phyloP scores from a whole-genome alignment of 1,284 basidiomycete species.

The Sporisorium sorghi region DNA sequence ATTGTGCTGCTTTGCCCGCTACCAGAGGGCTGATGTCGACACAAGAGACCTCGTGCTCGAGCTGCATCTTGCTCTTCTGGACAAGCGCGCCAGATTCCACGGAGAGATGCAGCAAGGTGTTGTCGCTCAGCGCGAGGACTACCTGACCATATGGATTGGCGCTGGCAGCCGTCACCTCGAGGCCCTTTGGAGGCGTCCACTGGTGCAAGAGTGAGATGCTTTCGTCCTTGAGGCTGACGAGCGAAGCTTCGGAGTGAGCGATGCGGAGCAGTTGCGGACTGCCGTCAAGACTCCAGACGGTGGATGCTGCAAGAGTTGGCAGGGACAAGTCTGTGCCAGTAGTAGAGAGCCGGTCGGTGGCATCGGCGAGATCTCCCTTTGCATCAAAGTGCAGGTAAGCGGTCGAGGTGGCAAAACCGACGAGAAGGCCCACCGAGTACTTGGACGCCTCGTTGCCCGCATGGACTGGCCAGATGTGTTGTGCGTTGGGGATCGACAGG shows the following conservation, averaged over 20 bases:
- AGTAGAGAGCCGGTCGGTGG: slow-evolving; percentile 21
- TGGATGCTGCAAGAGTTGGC: slow-evolving; percentile 24
- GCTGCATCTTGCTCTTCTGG: slow-evolving; percentile 10
- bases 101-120: slow-evolving; percentile 74
- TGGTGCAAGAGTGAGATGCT: slow-evolving; percentile 3
- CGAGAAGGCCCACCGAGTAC: slow-evolving; percentile 27
- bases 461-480: slow-evolving; percentile 38
- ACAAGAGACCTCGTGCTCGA: slow-evolving; percentile 64
- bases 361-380: slow-evolving; percentile 35
- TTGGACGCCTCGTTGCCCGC: slow-evolving; percentile 11
- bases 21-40: slow-evolving; percentile 66
- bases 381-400: slow-evolving; percentile 30
- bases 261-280: slow-evolving; percentile 18
- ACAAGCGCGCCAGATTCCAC: slow-evolving; percentile 70
- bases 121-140: slow-evolving; percentile 76
- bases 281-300: slow-evolving; percentile 2
- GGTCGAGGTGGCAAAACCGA: slow-evolving; percentile 33
- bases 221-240: slow-evolving; percentile 19
- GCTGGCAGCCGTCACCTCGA: slow-evolving; percentile 31
- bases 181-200: slow-evolving; percentile 23
- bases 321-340: slow-evolving; percentile 11
- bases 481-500: slow-evolving; percentile 24
- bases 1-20: slow-evolving; percentile 18
- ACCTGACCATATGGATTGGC: slow-evolving; percentile 77
- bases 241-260: slow-evolving; percentile 13